These are phyloP conservation scores for Gigaspora rosea DNA, from an alignment of 192 early-diverging fungal genomes.

Conservation along the genomic window DNA sequence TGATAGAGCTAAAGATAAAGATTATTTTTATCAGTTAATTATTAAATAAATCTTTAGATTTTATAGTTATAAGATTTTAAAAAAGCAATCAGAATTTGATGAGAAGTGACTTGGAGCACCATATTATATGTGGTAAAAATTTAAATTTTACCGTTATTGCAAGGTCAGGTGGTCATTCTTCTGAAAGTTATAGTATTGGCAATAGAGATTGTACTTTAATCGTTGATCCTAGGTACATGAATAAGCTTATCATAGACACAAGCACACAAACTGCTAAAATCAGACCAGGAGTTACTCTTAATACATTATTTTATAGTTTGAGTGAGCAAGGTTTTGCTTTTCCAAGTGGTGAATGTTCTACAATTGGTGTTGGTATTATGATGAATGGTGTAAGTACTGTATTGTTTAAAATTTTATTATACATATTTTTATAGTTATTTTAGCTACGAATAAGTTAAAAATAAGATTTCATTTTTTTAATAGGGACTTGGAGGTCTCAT, in stretches of 20 bases:
- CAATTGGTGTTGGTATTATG: slow-evolving; percentile 50
- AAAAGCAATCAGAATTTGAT: too few species aligned
- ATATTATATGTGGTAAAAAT: slow-evolving; percentile 40
- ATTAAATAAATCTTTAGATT: too few species aligned
- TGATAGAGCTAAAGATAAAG: too few species aligned
- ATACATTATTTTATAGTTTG: slow-evolving; percentile 45
- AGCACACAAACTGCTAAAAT: slow-evolving; percentile 35
- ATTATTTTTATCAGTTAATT: too few species aligned
- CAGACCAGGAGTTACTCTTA: slow-evolving; percentile 48
- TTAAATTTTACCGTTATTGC: slow-evolving; percentile 35
- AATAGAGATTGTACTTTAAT: slow-evolving; percentile 40
- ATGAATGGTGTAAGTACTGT: slow-evolving; percentile 37
- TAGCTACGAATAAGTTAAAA: neutral
- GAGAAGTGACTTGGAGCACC: too few species aligned
- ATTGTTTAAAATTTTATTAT: neutral
- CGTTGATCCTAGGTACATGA: slow-evolving; percentile 46
- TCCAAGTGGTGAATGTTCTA: slow-evolving; percentile 51
- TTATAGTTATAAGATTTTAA: too few species aligned
- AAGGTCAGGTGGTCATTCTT: slow-evolving; percentile 56
- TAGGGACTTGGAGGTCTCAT: slow-evolving; percentile 45
- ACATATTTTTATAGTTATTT: neutral
- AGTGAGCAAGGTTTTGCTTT: slow-evolving; percentile 35
- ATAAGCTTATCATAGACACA: slow-evolving; percentile 29
- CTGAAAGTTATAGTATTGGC: slow-evolving; percentile 47
- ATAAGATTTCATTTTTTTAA: slow-evolving; percentile 15